Conservation (phyloP, 176 grass and related monocot genomes). For the Microstegium vimineum region DNA sequence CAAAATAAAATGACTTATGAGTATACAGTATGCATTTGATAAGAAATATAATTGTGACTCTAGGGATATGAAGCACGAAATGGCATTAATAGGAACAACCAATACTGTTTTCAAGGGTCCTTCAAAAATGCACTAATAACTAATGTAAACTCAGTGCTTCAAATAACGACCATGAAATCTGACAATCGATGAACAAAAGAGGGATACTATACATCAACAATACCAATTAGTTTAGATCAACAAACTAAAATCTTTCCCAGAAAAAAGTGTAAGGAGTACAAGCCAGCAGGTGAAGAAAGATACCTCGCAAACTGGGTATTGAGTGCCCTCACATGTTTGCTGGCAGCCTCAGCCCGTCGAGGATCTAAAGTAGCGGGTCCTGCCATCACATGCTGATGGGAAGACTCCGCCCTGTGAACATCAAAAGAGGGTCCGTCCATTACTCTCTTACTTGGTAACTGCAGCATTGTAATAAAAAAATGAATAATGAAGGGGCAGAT, state of each 20-base stretch:
- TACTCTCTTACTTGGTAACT: constrained; percentile 72
- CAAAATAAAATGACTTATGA: constrained; percentile 23
- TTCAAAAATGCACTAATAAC: neutral
- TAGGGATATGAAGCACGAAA: neutral
- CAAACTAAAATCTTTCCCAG: neutral
- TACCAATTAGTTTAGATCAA: neutral
- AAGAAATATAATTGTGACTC: neutral
- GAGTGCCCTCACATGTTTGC: constrained; percentile 75
- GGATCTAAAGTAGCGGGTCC: constrained; percentile 48
- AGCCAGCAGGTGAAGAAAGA: constrained; percentile 1
- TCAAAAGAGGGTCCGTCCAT: constrained; percentile 82
- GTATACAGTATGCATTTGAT: neutral
- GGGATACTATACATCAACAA: neutral
- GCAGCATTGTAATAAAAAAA: constrained; percentile 41
- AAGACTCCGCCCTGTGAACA: constrained; percentile 70
- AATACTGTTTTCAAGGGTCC: neutral
- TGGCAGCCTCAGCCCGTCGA: constrained; percentile 52
- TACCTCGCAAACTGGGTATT: constrained; percentile 91
- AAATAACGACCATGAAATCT: neutral
- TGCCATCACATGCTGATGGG: constrained; percentile 69
- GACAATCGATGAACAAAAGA: neutral
- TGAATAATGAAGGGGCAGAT: constrained; percentile 13
- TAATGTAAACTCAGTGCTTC: neutral
- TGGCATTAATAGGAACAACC: neutral
- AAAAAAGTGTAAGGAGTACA: neutral